Base-by-base conservation (phyloP, 768 basidiomycete species). In the Agaricus blazei region DNA sequence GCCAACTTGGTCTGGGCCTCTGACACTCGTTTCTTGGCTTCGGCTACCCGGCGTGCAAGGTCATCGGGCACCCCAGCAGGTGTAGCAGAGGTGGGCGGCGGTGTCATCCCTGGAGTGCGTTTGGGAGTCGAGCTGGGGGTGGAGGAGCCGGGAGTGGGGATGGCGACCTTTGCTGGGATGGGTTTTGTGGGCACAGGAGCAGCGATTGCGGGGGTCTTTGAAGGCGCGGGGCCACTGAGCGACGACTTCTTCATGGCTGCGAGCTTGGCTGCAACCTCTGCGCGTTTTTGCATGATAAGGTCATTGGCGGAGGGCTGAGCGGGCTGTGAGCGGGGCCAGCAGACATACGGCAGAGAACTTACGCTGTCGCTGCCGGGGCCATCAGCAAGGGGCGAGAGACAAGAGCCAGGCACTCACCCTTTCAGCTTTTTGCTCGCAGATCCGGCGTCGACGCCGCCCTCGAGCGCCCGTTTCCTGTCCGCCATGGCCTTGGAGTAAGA, bases 221-320 rank as follows among this genome's bases (percentile, higher is more conserved):
- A n/a, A 37, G 46, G 46, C 9, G 55, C 63, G 26, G 28, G 63
- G 50, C 60, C 59, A 2, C 70, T 68, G 31, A 75, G 57, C 1
- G 71, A 67, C 23, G 68, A 68, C 44, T 68, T 75, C 67, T 79
- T 82, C 79, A 91, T 86, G 2, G 84, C 84, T 2, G 92, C 92
- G 24, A 90, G 76, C 67, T 92, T 93, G 14, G 93, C 92, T 9
- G 87, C 79, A 58, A 95, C 85, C 68, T 93, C 88, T 5, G 90
- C 89, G 38, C 85, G 79, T 70, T 90, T 90, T 70, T 88, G 87
- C 23, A 87, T 86, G 52, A 93, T 91, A 62, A 90, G 79, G 29
- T 81, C 87, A 60, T 82, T 81, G 58, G 74, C 74, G 36, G 79
- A 74, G 9, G 77, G 56, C 79, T 83, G 57, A 28, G 19, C 31